These are phyloP conservation scores for Geotrichum klebahnii DNA, from an alignment of 1,139 yeast species.

Conservation along the genomic window DNA sequence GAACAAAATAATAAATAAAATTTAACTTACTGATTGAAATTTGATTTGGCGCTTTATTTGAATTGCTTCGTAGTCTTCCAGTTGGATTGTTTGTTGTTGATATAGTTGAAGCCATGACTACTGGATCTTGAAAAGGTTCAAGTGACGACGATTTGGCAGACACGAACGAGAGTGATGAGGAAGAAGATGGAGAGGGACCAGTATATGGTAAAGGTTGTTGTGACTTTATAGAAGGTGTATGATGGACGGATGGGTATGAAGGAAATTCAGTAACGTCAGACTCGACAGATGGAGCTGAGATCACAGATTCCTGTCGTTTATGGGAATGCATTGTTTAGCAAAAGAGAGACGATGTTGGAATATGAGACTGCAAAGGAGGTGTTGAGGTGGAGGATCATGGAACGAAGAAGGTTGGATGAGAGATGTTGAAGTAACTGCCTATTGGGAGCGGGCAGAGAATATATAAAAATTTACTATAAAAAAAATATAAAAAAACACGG, in stretches of 20 bases:
- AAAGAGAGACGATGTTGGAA: too few species aligned
- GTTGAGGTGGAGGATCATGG: background rate
- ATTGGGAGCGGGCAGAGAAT: too few species aligned
- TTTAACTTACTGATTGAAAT: slow-evolving; percentile 7
- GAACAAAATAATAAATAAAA: background rate
- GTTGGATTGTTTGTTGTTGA: too few species aligned
- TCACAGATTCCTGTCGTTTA: slow-evolving; percentile 8
- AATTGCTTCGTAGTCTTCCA: background rate
- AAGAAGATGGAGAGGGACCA: background rate
- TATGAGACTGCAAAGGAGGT: too few species aligned
- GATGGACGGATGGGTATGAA: background rate
- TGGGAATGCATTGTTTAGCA: background rate
- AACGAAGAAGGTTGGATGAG: background rate
- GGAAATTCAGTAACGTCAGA: background rate
- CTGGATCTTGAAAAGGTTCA: background rate
- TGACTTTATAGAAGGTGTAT: background rate
- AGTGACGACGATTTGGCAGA: background rate
- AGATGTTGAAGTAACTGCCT: too few species aligned
- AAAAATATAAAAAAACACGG: too few species aligned
- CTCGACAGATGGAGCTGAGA: slow-evolving; percentile 7
- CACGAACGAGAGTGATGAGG: background rate
- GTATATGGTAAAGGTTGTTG: background rate
- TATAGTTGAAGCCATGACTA: too few species aligned
- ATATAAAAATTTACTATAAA: too few species aligned
- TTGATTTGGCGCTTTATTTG: slow-evolving; percentile 3